Conservation (phyloP, 768 basidiomycete species). For the Boletus rubroflammeus region DNA sequence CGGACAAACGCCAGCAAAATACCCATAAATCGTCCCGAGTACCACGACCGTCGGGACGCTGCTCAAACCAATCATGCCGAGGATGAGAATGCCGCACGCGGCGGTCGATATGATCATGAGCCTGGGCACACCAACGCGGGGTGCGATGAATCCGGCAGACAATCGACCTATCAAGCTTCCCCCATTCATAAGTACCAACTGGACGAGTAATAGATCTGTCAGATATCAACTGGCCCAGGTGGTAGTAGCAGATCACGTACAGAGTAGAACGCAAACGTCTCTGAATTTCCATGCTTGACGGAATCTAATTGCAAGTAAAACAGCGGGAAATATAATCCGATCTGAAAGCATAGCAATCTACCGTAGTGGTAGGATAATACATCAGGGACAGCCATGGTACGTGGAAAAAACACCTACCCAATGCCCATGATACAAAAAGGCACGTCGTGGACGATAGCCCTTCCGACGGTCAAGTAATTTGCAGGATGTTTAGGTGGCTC, state of each 20-base stretch:
- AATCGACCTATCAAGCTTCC: slow-evolving; percentile 49
- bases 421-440: slow-evolving; percentile 18
- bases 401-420: slow-evolving; percentile 17
- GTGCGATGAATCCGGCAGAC: slow-evolving; percentile 42
- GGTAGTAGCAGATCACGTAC: slow-evolving; percentile 29
- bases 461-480: slow-evolving; percentile 19
- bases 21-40: slow-evolving; percentile 45
- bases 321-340: slow-evolving; percentile 46
- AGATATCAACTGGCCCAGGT: not conserved
- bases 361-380: not conserved
- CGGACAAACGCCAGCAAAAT: slow-evolving; percentile 44
- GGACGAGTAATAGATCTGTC: not conserved
- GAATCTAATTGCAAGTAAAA: slow-evolving; percentile 58
- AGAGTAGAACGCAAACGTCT: slow-evolving; percentile 52
- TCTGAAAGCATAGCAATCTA: slow-evolving; percentile 27
- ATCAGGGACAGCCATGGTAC: not conserved
- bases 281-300: slow-evolving; percentile 43
- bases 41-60: slow-evolving; percentile 34
- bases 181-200: slow-evolving; percentile 54
- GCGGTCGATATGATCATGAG: slow-evolving; percentile 36
- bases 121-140: slow-evolving; percentile 42
- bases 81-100: slow-evolving; percentile 36
- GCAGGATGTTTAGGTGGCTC: slow-evolving; percentile 24
- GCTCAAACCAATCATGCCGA: slow-evolving; percentile 42
- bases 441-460: slow-evolving; percentile 9